phyloP scores from a whole-genome alignment of 139 green algal species.

The Deuterostichococcus epilithicus region DNA sequence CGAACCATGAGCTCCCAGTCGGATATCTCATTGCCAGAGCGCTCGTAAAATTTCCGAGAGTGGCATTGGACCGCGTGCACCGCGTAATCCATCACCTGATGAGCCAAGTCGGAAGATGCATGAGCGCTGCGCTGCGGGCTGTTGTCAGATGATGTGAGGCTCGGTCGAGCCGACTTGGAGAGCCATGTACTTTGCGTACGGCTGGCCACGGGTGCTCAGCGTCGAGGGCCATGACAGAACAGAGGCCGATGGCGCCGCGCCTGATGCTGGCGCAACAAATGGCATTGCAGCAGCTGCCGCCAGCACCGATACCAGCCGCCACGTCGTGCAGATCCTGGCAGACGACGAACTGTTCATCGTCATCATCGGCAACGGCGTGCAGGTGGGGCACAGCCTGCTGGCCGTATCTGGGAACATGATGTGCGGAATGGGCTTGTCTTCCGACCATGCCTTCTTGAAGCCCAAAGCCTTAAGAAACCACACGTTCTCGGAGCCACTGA shows the following conservation, averaged over 20 bases:
- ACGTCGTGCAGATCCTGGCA: slow-evolving; percentile 31
- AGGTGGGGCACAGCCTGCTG: not conserved
- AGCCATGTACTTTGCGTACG: slow-evolving; percentile 41
- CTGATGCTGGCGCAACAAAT: not conserved
- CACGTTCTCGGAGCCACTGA: not conserved
- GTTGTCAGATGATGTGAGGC: too few species aligned
- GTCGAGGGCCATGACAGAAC: not conserved
- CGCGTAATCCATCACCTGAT: too few species aligned
- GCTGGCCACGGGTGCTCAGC: slow-evolving; percentile 28
- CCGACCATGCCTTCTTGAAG: too few species aligned
- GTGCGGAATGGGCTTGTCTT: too few species aligned
- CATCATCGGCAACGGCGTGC: slow-evolving; percentile 11
- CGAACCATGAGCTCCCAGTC: too few species aligned
- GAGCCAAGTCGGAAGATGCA: too few species aligned
- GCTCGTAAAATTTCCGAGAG: too few species aligned
- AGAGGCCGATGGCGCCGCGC: not conserved
- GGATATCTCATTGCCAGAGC: too few species aligned
- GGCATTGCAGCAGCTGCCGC: not conserved
- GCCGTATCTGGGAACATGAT: too few species aligned
- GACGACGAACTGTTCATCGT: slow-evolving; percentile 51
- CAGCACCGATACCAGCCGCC: slow-evolving; percentile 21
- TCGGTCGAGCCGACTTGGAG: too few species aligned
- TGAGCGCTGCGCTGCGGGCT: too few species aligned
- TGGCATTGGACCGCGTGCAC: too few species aligned
- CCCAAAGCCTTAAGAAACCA: not conserved